Evolutionary conservation across 805 yeast genomes (phyloP).

Genomic region (Candida wancherniae): DNA sequence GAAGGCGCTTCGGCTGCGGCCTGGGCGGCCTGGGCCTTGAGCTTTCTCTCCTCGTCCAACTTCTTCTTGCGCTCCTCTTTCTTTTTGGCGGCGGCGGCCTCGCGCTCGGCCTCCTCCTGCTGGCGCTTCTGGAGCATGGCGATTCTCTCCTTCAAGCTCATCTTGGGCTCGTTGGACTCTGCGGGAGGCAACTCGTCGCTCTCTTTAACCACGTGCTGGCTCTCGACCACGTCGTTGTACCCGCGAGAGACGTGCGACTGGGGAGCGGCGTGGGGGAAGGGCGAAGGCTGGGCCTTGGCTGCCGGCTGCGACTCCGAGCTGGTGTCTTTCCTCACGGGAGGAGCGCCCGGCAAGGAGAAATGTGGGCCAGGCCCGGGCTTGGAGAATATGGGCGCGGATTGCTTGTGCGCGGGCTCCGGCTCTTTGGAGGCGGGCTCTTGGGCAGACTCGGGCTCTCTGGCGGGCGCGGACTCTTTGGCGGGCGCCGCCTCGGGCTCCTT

Average conservation of each 20-base stretch:
- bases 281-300: too few species aligned
- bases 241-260: constrained; percentile 30
- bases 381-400: too few species aligned
- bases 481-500: too few species aligned
- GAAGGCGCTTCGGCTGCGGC: constrained; percentile 14
- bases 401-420: too few species aligned
- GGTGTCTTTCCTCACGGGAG: too few species aligned
- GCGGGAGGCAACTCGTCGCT: constrained; percentile 9
- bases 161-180: constrained; percentile 59
- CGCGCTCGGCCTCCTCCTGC: constrained; percentile 71
- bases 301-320: too few species aligned
- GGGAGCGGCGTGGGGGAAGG: too few species aligned
- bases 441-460: too few species aligned
- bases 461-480: too few species aligned
- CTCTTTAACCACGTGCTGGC: constrained; percentile 12
- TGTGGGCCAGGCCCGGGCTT: too few species aligned
- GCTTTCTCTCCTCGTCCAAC: constrained; percentile 9
- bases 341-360: too few species aligned
- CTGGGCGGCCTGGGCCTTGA: constrained; percentile 3
- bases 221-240: constrained; percentile 22
- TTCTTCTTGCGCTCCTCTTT: constrained; percentile 47
- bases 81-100: constrained; percentile 52
- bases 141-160: constrained; percentile 84
- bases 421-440: too few species aligned
- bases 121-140: constrained; percentile 78